Conservation (phyloP, 208 protist species). For the Trypanosoma brucei region DNA sequence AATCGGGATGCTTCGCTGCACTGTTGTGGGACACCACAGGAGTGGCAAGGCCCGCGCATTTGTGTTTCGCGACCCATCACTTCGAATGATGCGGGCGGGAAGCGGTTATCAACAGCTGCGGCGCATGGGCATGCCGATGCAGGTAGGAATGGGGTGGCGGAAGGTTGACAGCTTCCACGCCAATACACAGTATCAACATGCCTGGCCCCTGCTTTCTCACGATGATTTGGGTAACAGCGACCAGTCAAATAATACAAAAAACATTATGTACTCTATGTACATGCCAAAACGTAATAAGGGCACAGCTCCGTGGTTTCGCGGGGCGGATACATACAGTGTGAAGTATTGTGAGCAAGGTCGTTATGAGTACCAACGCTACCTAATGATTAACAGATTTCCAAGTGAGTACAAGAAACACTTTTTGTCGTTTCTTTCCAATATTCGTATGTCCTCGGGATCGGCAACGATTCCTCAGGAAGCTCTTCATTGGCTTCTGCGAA, state of each 20-base stretch:
- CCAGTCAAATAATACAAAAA: slow-evolving; percentile 85
- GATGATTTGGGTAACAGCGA: slow-evolving; percentile 89
- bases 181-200: slow-evolving; percentile 85
- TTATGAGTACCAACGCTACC: slow-evolving; percentile 89
- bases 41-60: slow-evolving; percentile 79
- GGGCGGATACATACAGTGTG: slow-evolving; percentile 88
- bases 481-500: slow-evolving; percentile 90
- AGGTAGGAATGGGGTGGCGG: slow-evolving; percentile 47
- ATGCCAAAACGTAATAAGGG: slow-evolving; percentile 91
- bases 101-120: slow-evolving; percentile 61
- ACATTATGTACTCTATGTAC: slow-evolving; percentile 88
- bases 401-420: slow-evolving; percentile 91
- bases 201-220: slow-evolving; percentile 85
- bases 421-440: slow-evolving; percentile 73
- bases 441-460: slow-evolving; percentile 27
- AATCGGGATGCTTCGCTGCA: slow-evolving; percentile 53
- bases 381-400: slow-evolving; percentile 91
- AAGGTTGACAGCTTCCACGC: slow-evolving; percentile 78
- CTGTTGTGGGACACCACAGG: slow-evolving; percentile 44
- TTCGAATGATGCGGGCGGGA: slow-evolving; percentile 62
- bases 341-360: slow-evolving; percentile 90
- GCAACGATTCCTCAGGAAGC: slow-evolving; percentile 75
- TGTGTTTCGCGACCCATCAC: slow-evolving; percentile 73
- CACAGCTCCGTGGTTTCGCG: slow-evolving; percentile 87
- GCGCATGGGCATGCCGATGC: slow-evolving; percentile 75